A percentile compares a stretch with the other conserved stretches of the same genome.
These are phyloP conservation scores for Coniferiporia weirii DNA, from an alignment of 1,284 basidiomycete genomes.

Conservation along the genomic window DNA sequence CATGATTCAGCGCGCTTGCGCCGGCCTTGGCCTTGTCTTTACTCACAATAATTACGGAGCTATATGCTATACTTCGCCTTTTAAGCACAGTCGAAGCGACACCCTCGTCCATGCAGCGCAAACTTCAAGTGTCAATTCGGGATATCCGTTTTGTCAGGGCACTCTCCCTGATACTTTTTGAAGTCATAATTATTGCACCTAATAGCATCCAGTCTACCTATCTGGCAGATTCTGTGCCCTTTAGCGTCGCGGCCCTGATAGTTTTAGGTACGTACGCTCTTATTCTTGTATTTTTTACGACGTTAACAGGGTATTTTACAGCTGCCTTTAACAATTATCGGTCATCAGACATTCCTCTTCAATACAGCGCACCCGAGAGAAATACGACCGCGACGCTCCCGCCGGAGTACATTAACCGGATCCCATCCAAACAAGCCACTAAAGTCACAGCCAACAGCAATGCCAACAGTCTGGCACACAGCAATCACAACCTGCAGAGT, in stretches of 20 bases:
- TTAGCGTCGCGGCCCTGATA: conserved; percentile 41
- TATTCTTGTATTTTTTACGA: not conserved
- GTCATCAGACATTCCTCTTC: too few species aligned
- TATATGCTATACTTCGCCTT: conserved; percentile 37
- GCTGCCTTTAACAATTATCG: conserved; percentile 18
- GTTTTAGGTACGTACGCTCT: conserved; percentile 32
- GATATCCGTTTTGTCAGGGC: conserved; percentile 33
- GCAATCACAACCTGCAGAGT: too few species aligned
- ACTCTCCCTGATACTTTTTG: conserved; percentile 40
- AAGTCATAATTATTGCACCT: conserved; percentile 41
- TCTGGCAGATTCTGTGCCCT: conserved; percentile 43
- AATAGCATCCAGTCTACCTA: conserved; percentile 33
- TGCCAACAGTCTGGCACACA: too few species aligned
- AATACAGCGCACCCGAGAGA: too few species aligned
- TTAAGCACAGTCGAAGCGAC: conserved; percentile 28
- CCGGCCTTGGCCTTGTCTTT: conserved; percentile 38
- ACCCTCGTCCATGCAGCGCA: conserved; percentile 26
- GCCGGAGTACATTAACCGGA: too few species aligned
- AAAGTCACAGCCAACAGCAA: too few species aligned
- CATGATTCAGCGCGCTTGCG: conserved; percentile 34
- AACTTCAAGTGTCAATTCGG: conserved; percentile 21
- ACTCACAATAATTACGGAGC: conserved; percentile 38
- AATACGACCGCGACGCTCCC: too few species aligned
- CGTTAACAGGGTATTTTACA: not conserved
- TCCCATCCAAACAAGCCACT: too few species aligned